Conservation (phyloP, 352 stramenopile genomes). For the Phytophthora uliginosa region DNA sequence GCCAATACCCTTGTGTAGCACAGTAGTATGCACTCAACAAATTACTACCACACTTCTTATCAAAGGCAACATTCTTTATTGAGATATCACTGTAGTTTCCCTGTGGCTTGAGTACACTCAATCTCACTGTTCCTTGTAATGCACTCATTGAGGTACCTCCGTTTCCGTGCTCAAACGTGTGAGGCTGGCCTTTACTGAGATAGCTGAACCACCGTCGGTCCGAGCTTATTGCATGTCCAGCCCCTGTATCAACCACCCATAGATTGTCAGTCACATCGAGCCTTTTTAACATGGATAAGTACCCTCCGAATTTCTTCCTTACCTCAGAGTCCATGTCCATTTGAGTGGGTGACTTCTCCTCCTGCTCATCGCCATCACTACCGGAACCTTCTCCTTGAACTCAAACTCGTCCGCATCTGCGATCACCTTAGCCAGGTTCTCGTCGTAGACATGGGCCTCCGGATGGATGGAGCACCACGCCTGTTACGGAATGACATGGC, state of each 20-base stretch:
- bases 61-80: constrained; percentile 7
- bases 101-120: not conserved
- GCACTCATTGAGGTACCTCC: not conserved
- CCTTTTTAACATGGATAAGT: not conserved
- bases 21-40: constrained; percentile 30
- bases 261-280: not conserved
- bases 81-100: not conserved
- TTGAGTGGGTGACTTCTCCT: not conserved
- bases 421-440: not conserved
- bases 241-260: not conserved
- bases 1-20: constrained; percentile 22
- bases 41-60: constrained; percentile 22
- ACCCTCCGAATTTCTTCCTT: not conserved
- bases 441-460: not conserved
- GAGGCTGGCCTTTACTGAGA: not conserved
- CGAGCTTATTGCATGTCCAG: not conserved
- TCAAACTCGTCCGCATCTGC: not conserved
- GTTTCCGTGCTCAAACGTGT: not conserved
- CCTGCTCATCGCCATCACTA: not conserved
- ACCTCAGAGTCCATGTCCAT: not conserved
- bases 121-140: not conserved
- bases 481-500: no score
- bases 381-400: not conserved
- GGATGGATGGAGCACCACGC: no score
- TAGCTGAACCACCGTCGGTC: not conserved